These are phyloP conservation scores for Thielaviopsis euricoi DNA, from an alignment of 2,329 filamentous ascomycete species.

Conservation along the genomic window DNA sequence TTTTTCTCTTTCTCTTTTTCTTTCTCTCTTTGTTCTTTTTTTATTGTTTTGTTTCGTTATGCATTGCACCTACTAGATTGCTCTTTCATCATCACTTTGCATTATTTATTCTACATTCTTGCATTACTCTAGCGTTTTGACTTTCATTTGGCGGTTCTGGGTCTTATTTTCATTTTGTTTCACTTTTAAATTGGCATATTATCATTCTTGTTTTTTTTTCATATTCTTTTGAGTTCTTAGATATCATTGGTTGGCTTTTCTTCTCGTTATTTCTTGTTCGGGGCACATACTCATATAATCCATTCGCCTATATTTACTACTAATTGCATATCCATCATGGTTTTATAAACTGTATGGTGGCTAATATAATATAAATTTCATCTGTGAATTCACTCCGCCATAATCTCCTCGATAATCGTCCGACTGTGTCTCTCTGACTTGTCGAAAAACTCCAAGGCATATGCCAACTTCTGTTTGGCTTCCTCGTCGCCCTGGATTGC, in stretches of 20 bases:
- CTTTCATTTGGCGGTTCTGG: not conserved
- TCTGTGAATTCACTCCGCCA: not conserved
- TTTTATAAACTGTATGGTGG: no score
- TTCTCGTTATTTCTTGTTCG: no score
- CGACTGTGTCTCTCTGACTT: slow-evolving; percentile 23
- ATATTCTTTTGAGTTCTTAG: no score
- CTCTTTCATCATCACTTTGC: not conserved
- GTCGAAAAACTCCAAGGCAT: slow-evolving; percentile 25
- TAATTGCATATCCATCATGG: no score
- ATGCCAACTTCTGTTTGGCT: slow-evolving; percentile 21
- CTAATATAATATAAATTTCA: not conserved
- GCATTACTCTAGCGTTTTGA: not conserved
- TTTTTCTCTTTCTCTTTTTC: no score
- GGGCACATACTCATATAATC: not conserved
- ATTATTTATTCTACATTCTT: not conserved
- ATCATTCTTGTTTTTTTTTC: not conserved
- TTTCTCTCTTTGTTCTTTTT: no score
- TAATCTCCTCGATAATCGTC: slow-evolving; percentile 21
- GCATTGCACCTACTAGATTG: no score
- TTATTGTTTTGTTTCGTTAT: not conserved
- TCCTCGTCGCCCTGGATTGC: slow-evolving; percentile 25
- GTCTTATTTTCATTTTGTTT: not conserved
- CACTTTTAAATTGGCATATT: not conserved
- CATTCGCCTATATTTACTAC: no score
- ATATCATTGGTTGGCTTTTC: no score